Base-by-base conservation (phyloP, 169 alveolate species). In the Plasmodium gaboni region DNA sequence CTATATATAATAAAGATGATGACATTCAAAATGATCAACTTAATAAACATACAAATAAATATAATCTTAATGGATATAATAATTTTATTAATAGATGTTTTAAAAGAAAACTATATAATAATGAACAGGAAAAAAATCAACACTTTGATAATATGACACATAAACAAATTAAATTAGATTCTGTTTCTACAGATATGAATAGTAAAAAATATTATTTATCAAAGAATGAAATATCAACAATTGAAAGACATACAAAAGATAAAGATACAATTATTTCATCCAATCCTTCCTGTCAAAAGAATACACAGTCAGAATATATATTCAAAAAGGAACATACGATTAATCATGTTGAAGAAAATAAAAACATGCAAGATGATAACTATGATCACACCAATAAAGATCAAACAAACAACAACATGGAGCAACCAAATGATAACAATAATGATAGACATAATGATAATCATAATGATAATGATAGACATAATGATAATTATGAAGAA, bases 141-240 rank as follows among this genome's bases (percentile, higher is more conserved):
- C 42, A 1, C 42, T 32, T 32, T 32, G 15, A 22, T 50, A 42
- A 38, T 13, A 46, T 26, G 0, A 24, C 13, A 19, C 78, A 76
- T 15, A 76, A 76, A 57, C 89, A 76, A 48, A 65, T 76, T 8
- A 76, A 76, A 51, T 64, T 55, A 1, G 74, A 76, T 1, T 19
- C 60, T 1, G 13, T 50, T 6, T 42, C 73, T 22, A 60, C 46
- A 10, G 69, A 60, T 5, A 60, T 72, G 24, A 24, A 72, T 44
- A 6, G 32, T 26, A 17, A 2, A 70, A 17, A 32, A 32, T 32
- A 32, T 32, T 32, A 32, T 32, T 32, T 32, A 32, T 32, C 7
- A 3, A 32, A 32, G 5, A 53, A 53, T 53, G 55, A 70, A 2
- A 12, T 46, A 9, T 13, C 0, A n/a, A 44, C 8, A 4, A 12